A percentile compares a stretch with the other conserved stretches of the same genome.
Evolutionary conservation across 768 basidiomycete species (phyloP).

Genomic region (Tubosaeta brunneosetosa): DNA sequence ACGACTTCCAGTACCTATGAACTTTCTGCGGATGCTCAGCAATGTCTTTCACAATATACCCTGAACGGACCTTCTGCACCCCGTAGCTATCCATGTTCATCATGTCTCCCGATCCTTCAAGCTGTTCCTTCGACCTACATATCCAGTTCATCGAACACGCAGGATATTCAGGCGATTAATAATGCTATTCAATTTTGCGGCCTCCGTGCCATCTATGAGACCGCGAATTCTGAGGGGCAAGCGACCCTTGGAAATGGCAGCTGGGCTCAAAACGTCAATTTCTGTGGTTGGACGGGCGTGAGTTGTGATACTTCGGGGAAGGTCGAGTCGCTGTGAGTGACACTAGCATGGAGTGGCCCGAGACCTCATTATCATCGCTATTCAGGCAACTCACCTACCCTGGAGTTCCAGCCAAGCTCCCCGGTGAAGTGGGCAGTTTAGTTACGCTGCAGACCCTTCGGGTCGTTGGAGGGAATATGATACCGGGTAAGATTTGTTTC

Average conservation of each 20-base stretch:
- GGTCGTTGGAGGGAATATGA: constrained; percentile 37
- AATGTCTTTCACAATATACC: constrained; percentile 43
- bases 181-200: constrained; percentile 47
- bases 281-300: constrained; percentile 47
- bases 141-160: constrained; percentile 26
- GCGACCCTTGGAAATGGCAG: constrained; percentile 36
- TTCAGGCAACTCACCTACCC: constrained; percentile 40
- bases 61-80: constrained; percentile 43
- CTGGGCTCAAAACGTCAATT: constrained; percentile 43
- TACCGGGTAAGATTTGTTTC: constrained; percentile 36
- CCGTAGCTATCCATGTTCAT: constrained; percentile 41
- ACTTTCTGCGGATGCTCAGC: constrained; percentile 38
- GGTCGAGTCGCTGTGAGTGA: constrained; percentile 40
- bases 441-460: constrained; percentile 35
- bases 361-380: neutral
- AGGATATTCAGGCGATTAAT: constrained; percentile 30
- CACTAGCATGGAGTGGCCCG: neutral
- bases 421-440: constrained; percentile 38
- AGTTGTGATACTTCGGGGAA: constrained; percentile 38
- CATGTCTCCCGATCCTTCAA: constrained; percentile 40
- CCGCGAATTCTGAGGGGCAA: constrained; percentile 35
- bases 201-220: constrained; percentile 40
- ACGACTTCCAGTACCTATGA: constrained; percentile 22
- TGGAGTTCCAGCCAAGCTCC: constrained; percentile 42
- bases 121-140: constrained; percentile 34